Conservation (phyloP, 805 yeast genomes). For the Starmerella roubikii region DNA sequence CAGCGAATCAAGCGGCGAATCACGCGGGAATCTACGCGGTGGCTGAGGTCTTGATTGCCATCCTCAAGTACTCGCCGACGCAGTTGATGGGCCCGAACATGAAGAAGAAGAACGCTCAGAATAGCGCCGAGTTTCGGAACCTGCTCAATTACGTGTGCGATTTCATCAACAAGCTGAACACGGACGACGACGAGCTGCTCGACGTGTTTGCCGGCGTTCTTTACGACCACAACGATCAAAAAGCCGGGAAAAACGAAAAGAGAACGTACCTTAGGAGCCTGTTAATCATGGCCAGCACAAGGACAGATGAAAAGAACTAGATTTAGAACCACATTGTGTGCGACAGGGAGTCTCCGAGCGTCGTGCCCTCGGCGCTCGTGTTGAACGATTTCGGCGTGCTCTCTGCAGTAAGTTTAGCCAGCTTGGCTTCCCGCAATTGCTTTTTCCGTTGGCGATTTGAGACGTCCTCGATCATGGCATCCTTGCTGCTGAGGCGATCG, state of each 20-base stretch:
- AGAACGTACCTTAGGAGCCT: conserved; percentile 13
- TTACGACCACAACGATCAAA: conserved; percentile 13
- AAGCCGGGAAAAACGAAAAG: conserved; percentile 14
- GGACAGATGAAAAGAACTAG: neutral
- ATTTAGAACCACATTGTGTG: conserved; percentile 17
- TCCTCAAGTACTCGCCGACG: conserved; percentile 15
- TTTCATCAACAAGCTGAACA: conserved; percentile 5
- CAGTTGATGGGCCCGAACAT: conserved; percentile 13
- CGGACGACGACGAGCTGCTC: conserved; percentile 3
- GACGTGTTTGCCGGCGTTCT: conserved; percentile 14
- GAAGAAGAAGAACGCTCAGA: conserved; percentile 1
- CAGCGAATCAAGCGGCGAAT: conserved; percentile 21
- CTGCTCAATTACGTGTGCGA: conserved; percentile 4
- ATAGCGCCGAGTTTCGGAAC: neutral
- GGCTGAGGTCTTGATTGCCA: conserved; percentile 19
- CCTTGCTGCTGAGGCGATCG: conserved; percentile 6
- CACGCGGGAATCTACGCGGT: conserved; percentile 33
- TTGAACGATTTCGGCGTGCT: conserved; percentile 1
- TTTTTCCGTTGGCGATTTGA: conserved; percentile 18
- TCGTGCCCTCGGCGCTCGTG: conserved; percentile 12
- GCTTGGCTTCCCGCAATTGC: conserved; percentile 12
- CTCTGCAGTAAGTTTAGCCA: conserved; percentile 4
- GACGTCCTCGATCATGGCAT: conserved; percentile 1
- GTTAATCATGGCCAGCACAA: conserved; percentile 4
- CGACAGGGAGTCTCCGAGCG: conserved; percentile 19